phyloP scores from a whole-genome alignment of 2,329 filamentous ascomycete species.

The Neocatenulostroma microsporum region DNA sequence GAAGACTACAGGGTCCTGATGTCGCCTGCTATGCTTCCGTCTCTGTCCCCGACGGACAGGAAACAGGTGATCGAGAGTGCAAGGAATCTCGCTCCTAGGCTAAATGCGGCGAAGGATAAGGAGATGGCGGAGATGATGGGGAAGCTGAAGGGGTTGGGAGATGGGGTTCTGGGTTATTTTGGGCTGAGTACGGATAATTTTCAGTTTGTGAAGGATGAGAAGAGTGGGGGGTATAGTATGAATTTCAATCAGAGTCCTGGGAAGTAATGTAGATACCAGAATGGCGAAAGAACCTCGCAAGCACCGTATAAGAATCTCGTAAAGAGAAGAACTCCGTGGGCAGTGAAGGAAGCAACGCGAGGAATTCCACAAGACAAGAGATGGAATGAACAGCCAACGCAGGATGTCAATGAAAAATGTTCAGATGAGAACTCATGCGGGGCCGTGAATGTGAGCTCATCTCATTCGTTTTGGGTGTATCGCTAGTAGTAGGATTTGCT shows the following conservation, averaged over 20 bases:
- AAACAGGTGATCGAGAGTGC: constrained; percentile 62
- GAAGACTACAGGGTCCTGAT: constrained; percentile 67
- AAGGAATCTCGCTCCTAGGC: constrained; percentile 54
- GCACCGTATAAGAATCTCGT: too few species aligned
- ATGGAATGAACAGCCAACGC: too few species aligned
- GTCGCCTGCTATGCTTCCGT: constrained; percentile 42
- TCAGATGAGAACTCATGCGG: too few species aligned
- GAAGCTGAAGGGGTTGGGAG: constrained; percentile 85
- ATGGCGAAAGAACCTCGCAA: too few species aligned
- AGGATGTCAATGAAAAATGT: too few species aligned
- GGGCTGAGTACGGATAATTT: constrained; percentile 92
- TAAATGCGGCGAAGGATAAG: constrained; percentile 71
- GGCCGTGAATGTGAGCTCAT: too few species aligned
- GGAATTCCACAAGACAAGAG: too few species aligned
- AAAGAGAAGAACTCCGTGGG: too few species aligned
- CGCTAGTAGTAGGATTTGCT: too few species aligned
- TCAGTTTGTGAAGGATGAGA: constrained; percentile 84
- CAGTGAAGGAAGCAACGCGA: too few species aligned
- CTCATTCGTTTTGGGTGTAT: too few species aligned
- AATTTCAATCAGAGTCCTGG: constrained; percentile 57
- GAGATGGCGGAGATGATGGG: constrained; percentile 98
- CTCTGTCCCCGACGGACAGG: constrained; percentile 58
- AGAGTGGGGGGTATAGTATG: constrained; percentile 87
- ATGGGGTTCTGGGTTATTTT: constrained; percentile 90
- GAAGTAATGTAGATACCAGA: constrained; percentile 16